A percentile compares a stretch with the other conserved stretches of the same genome.
These are phyloP conservation scores for Apiotrichum sp. DNA, from an alignment of 1,284 basidiomycete genomes.

Conservation along the genomic window DNA sequence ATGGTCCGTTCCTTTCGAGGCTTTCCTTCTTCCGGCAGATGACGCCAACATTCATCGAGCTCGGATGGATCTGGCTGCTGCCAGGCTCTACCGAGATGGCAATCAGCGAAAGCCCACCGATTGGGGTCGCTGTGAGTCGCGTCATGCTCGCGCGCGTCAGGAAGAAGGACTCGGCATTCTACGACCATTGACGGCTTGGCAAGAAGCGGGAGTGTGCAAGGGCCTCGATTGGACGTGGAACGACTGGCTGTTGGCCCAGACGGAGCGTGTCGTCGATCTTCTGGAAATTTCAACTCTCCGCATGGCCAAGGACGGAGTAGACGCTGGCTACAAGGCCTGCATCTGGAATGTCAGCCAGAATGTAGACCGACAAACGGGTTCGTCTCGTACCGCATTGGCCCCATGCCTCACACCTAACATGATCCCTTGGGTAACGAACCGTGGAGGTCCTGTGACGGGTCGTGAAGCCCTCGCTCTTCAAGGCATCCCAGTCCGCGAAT, in stretches of 20 bases:
- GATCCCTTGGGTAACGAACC: slow-evolving; percentile 93
- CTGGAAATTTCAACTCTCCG: slow-evolving; percentile 86
- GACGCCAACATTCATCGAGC: slow-evolving; percentile 86
- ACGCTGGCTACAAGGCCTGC: slow-evolving; percentile 83
- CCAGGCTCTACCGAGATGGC: slow-evolving; percentile 45
- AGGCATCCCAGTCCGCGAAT: slow-evolving; percentile 83
- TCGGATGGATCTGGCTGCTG: slow-evolving; percentile 67
- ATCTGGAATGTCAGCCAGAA: slow-evolving; percentile 99
- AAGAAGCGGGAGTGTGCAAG: slow-evolving; percentile 83
- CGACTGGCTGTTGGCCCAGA: slow-evolving; percentile 84
- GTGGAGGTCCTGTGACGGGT: slow-evolving; percentile 93
- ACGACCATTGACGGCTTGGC: slow-evolving; percentile 86
- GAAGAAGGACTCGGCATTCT: slow-evolving; percentile 77
- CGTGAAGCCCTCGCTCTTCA: slow-evolving; percentile 88
- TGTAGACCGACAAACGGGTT: slow-evolving; percentile 80
- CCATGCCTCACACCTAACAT: slow-evolving; percentile 91
- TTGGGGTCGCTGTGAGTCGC: slow-evolving; percentile 86
- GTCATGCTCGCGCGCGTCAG: slow-evolving; percentile 78
- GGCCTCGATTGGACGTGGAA: slow-evolving; percentile 88
- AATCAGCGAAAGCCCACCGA: slow-evolving; percentile 56
- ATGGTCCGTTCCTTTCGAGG: slow-evolving; percentile 82
- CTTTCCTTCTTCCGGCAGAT: slow-evolving; percentile 82
- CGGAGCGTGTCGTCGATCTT: slow-evolving; percentile 88
- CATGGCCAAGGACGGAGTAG: slow-evolving; percentile 69
- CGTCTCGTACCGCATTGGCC: slow-evolving; percentile 72